Percentiles rank a stretch among this genome's conserved stretches.
These are phyloP conservation scores for Phaeophleospora eucalypticola DNA, from an alignment of 2,329 filamentous ascomycete species.

Conservation along the genomic window DNA sequence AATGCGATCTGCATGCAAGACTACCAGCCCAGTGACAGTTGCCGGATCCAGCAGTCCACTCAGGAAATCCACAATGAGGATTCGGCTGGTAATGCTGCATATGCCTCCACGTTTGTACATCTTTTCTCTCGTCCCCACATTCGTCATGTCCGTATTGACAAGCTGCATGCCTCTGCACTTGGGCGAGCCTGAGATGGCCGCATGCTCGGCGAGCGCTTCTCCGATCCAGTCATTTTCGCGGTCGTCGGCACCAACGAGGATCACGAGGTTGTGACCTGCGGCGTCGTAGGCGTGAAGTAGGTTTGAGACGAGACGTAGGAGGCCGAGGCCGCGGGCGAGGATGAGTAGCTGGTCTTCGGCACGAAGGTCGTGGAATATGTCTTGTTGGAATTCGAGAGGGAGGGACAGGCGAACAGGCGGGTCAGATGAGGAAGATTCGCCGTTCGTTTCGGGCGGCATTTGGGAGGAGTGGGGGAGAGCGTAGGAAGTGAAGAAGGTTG, in stretches of 20 bases:
- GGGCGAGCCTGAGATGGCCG: constrained; percentile 77
- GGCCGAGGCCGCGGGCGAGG: constrained; percentile 83
- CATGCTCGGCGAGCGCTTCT: constrained; percentile 91
- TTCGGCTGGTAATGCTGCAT: constrained; percentile 92
- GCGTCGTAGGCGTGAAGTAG: constrained; percentile 95
- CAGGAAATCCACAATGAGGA: constrained; percentile 87
- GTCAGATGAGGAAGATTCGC: neutral
- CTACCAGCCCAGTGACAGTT: constrained; percentile 78
- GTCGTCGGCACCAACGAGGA: constrained; percentile 85
- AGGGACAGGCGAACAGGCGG: constrained; percentile 74
- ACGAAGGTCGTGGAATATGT: constrained; percentile 85
- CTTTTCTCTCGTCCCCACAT: constrained; percentile 79
- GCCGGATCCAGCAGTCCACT: constrained; percentile 77
- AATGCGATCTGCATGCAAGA: constrained; percentile 83
- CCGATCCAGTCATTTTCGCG: constrained; percentile 96
- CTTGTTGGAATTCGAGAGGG: constrained; percentile 86
- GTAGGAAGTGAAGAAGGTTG: neutral
- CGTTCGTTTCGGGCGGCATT: neutral
- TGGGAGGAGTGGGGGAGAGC: neutral
- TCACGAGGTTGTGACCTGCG: constrained; percentile 84
- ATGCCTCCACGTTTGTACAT: constrained; percentile 87
- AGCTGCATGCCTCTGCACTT: constrained; percentile 81
- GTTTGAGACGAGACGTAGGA: constrained; percentile 90
- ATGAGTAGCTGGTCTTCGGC: constrained; percentile 91
- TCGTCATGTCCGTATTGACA: constrained; percentile 93